These are phyloP conservation scores for Suillus decipiens DNA, from an alignment of 768 basidiomycete genomes.

Conservation along the genomic window DNA sequence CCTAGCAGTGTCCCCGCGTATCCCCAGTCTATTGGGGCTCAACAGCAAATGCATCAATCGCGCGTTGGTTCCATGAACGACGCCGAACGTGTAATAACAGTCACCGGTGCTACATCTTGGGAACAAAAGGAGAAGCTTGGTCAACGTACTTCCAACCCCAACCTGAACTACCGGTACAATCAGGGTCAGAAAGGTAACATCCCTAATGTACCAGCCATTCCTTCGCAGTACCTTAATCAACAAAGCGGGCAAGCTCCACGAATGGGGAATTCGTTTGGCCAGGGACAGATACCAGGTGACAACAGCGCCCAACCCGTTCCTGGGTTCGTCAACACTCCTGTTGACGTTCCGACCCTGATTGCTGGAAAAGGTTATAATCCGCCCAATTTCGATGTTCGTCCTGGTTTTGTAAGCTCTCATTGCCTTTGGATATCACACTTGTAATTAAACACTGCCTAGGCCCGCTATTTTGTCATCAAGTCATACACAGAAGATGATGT, in stretches of 20 bases:
- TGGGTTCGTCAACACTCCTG: conserved; percentile 61
- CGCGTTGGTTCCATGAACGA: conserved; percentile 33
- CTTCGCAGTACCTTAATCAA: conserved; percentile 71
- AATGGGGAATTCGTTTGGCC: conserved; percentile 39
- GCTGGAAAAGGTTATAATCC: conserved; percentile 93
- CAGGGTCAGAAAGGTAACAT: conserved; percentile 40
- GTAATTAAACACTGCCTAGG: conserved; percentile 42
- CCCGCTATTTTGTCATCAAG: conserved; percentile 97
- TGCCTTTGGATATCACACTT: conserved; percentile 1
- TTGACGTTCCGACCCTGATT: conserved; percentile 86
- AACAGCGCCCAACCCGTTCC: conserved; percentile 41
- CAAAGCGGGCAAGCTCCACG: conserved; percentile 35
- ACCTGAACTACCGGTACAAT: conserved; percentile 62
- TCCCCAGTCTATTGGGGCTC: conserved; percentile 42
- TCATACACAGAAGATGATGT: conserved; percentile 99
- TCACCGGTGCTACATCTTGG: conserved; percentile 50
- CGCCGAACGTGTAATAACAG: conserved; percentile 37
- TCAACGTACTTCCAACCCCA: conserved; percentile 67
- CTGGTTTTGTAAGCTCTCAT: conserved; percentile 61
- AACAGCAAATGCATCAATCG: conserved; percentile 36
- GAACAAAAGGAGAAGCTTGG: conserved; percentile 64
- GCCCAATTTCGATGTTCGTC: conserved; percentile 76
- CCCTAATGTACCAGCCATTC: conserved; percentile 73
- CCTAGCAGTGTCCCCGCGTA: conserved; percentile 54
- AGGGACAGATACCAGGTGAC: conserved; percentile 28